Base-by-base conservation (phyloP, 1,284 basidiomycete genomes). In the Melampsora larici-populina region DNA sequence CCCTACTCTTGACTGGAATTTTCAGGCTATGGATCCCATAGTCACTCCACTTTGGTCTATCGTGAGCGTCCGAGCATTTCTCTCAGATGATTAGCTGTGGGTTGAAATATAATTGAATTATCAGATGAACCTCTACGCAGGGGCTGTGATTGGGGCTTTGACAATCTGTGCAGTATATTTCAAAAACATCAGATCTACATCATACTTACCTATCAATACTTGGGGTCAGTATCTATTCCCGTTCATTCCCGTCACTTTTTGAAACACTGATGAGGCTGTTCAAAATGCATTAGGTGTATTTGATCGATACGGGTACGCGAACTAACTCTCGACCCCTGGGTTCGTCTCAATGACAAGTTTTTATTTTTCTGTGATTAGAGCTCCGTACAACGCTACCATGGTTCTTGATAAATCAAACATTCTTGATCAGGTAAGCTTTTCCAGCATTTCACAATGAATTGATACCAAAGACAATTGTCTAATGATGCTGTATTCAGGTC, bases 1-100 rank as follows among this genome's bases (percentile, higher is more conserved):
- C 66, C 82, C 85, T 40, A 86, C 86, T n/a, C 85, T 86, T 40
- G 86, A 86, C 80, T 86, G 85, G 85, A 84, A 82, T 55, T 82
- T 82, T 51, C 74, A 84, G 29, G 63, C 79, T 18, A 78, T 79
- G 21, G 80, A 80, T 65, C 81, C 82, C 13, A 79, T 83, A 21
- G 80, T 81, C 46, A 80, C 79, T 11, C 83, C 82, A 3, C 82
- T 82, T 78, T 84, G 81, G 79, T 79, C 82, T 5, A 82, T 80
- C n/a, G 72, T 80, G 80, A 29, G 79, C 80, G 51, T 76, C 79
- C 26, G 77, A 36, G 36, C 36, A 3, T 9, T 60, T 81, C 40
- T 81, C 73, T 66, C 26, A 62, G 58, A 62, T 62, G 58, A 24
- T 24, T 13, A 62, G 24, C 24, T 80, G 79, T 82, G 65, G 79